phyloP scores from a whole-genome alignment of 108 stramenopile species.

The Tribonema minus region DNA sequence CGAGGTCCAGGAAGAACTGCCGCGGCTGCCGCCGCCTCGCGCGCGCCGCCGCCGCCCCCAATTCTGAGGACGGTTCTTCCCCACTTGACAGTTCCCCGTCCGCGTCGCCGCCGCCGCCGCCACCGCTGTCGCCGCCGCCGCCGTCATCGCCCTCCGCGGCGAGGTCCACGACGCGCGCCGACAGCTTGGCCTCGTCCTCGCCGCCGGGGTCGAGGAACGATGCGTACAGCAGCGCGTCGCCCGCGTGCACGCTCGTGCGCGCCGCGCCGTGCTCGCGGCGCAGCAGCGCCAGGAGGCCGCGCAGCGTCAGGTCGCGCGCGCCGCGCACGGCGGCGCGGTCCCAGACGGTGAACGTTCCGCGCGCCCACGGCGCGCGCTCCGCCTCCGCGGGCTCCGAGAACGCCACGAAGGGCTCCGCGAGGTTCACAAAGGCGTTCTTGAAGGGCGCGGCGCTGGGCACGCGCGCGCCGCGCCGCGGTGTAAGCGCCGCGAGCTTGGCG shows the following conservation, averaged over 20 bases:
- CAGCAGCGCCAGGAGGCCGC: constrained; percentile 18
- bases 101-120: not conserved
- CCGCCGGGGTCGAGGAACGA: constrained; percentile 30
- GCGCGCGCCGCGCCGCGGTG: not conserved
- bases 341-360: constrained; percentile 38
- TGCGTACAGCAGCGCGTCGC: constrained; percentile 37
- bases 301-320: constrained; percentile 19
- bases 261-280: constrained; percentile 7
- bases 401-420: constrained; percentile 50
- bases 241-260: not conserved
- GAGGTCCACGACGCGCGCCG: constrained; percentile 17
- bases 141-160: constrained; percentile 7
- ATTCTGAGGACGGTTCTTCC: not conserved
- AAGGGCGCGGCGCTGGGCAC: not conserved
- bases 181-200: constrained; percentile 8
- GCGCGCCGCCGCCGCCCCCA: not conserved
- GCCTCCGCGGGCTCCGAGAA: constrained; percentile 52
- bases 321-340: constrained; percentile 23
- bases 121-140: constrained; percentile 1
- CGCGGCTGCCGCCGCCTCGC: not conserved
- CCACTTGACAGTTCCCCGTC: not conserved
- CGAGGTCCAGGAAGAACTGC: constrained; percentile 30
- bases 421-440: constrained; percentile 54
- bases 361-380: constrained; percentile 3
- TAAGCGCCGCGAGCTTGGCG: constrained; percentile 25